These are phyloP conservation scores for Eurotiales sp. DNA, from an alignment of 2,329 filamentous ascomycete species.

Conservation along the genomic window DNA sequence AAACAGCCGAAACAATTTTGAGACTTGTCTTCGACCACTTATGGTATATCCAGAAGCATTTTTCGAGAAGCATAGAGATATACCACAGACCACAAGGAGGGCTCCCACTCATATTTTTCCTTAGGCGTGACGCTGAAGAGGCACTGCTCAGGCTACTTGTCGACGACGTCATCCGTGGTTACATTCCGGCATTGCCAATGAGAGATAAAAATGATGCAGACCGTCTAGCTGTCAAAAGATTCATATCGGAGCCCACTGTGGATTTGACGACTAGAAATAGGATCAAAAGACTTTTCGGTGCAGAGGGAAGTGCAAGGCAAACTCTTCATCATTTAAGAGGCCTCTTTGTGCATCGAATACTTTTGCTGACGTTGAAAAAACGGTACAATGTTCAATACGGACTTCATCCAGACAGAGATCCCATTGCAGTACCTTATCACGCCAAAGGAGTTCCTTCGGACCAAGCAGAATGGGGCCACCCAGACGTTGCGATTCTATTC, in stretches of 20 bases:
- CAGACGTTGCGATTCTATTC: conserved; percentile 61
- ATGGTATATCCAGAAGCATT: background rate
- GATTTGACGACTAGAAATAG: background rate
- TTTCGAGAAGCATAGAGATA: background rate
- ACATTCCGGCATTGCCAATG: background rate
- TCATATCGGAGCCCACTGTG: background rate
- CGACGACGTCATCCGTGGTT: background rate
- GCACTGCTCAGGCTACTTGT: background rate
- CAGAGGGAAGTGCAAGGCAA: conserved; percentile 39
- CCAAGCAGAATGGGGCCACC: conserved; percentile 64
- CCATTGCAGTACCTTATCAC: conserved; percentile 59
- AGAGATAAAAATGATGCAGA: background rate
- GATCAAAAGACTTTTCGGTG: conserved; percentile 23
- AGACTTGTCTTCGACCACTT: background rate
- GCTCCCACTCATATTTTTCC: background rate
- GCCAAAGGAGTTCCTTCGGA: conserved; percentile 62
- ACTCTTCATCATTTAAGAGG: conserved; percentile 59
- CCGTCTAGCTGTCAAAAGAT: background rate
- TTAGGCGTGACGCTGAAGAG: background rate
- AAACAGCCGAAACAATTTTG: background rate
- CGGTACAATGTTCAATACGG: conserved; percentile 66
- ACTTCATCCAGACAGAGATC: conserved; percentile 47
- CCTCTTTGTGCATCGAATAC: conserved; percentile 48
- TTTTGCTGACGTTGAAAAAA: conserved; percentile 50
- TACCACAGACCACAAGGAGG: background rate